Conservation (phyloP, 2,329 filamentous ascomycete species). For the Sporothrix brunneoviolacea region DNA sequence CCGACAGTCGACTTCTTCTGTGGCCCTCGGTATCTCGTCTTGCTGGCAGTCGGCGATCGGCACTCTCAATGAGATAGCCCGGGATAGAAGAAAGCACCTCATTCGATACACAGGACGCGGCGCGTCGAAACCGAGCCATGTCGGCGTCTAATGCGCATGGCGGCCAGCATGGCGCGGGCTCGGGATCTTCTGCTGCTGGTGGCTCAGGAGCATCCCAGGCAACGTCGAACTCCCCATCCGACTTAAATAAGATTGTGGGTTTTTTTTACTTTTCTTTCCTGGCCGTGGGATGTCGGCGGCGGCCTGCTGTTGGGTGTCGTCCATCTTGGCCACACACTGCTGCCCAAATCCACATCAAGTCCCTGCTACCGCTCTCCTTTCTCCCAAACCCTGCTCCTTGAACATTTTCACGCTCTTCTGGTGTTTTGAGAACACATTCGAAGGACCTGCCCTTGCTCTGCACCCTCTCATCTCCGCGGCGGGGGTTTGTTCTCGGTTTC, state of each 20-base stretch:
- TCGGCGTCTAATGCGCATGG: slow-evolving; percentile 15
- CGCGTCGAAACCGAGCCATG: slow-evolving; percentile 7
- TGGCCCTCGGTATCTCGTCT: too few relatives aligned
- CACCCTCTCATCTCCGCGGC: too few relatives aligned
- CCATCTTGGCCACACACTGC: too few relatives aligned
- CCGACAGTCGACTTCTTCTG: too few relatives aligned
- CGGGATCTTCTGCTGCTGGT: slow-evolving; percentile 17
- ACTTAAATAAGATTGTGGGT: slow-evolving; percentile 92
- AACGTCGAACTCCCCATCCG: slow-evolving; percentile 52
- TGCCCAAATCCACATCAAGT: too few relatives aligned
- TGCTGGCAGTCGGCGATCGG: too few relatives aligned
- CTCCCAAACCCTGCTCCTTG: too few relatives aligned
- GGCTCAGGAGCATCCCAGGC: slow-evolving; percentile 19
- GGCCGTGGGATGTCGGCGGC: too few relatives aligned
- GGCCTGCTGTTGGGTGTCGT: too few relatives aligned
- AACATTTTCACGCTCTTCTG: background rate
- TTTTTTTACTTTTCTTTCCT: too few relatives aligned
- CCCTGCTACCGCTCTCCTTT: background rate
- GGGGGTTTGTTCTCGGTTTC: background rate
- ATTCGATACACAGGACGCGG: background rate
- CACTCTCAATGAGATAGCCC: background rate
- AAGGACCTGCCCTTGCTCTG: too few relatives aligned
- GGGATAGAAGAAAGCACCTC: background rate
- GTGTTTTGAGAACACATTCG: too few relatives aligned
- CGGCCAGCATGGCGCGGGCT: slow-evolving; percentile 18